Evolutionary conservation across 352 stramenopile genomes (phyloP), one percentile per base, ranked within the genome.

Genomic region (Pythium sukuiense): DNA sequence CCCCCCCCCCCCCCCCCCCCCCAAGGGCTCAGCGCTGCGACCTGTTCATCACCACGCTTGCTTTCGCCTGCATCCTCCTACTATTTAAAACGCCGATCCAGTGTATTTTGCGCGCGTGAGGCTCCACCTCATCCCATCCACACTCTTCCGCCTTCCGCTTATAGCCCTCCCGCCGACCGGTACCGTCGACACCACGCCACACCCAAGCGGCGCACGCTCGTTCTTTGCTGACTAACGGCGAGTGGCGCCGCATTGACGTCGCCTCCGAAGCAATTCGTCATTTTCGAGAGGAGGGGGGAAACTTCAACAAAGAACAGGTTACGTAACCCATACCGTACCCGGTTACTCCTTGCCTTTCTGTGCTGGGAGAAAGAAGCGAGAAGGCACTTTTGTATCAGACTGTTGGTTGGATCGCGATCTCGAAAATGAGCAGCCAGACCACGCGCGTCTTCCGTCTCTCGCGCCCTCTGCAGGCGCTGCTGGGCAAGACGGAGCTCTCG

Each of bases 401-500:
- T 1, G 35, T 41, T 41, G 35, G 35, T 41, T 41, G 35, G 35
- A 41, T 41, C 35, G 35, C 35, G 35, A 41, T 14, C 35, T 41
- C 35, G 35, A 50, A 50, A 32, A 69, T 69, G 62, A 60, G 33
- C 56, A 60, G 33, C 56, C 37, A 55, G 26, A 41, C 55, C 16
- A 73, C 54, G 43, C 79, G 77, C 58, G 32, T 91, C 37, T 91
- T 88, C 73, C 86, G 84, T 59, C 61, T 93, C 43, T 90, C 81
- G 55, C 74, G 72, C 62, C 74, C 76, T 41, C 65, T 93, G 43
- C 75, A 87, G 73, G 64, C 72, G 6, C 56, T 93, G 48, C 68
- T 91, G 37, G 82, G 85, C 71, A 91, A 93, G 68, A 74, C 61
- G 11, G 78, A 88, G 71, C 81, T 91, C 50, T 87, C 85, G 29